Conservation (phyloP, 192 early-diverging fungal species). For the Entrophospora sp. region DNA sequence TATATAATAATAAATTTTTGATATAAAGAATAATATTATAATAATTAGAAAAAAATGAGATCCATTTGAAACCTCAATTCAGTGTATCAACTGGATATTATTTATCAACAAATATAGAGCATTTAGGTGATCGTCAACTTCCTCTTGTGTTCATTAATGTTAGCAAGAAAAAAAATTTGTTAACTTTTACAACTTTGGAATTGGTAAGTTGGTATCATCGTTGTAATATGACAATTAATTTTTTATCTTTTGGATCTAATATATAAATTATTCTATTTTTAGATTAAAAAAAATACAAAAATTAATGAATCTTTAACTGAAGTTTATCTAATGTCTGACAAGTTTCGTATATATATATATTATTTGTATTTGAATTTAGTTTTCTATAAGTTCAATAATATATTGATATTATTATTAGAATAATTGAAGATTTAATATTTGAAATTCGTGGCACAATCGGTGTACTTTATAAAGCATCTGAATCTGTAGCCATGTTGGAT, state of each 20-base stretch:
- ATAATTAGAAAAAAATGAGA: conserved; percentile 40
- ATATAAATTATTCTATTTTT: neutral
- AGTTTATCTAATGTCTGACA: conserved; percentile 73
- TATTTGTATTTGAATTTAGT: neutral
- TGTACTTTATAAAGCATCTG: conserved; percentile 63
- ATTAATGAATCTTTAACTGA: conserved; percentile 76
- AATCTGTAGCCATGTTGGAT: conserved; percentile 72
- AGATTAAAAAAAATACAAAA: conserved; percentile 72
- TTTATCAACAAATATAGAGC: conserved; percentile 37
- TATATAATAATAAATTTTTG: conserved; percentile 29
- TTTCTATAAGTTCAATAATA: neutral
- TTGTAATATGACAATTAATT: neutral
- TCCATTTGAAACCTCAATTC: conserved; percentile 63
- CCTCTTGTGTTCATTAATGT: conserved; percentile 71
- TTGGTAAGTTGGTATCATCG: conserved; percentile 51
- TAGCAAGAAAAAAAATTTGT: conserved; percentile 47
- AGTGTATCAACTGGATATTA: conserved; percentile 53
- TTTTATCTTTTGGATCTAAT: neutral
- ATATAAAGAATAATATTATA: conserved; percentile 30
- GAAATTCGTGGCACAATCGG: conserved; percentile 51
- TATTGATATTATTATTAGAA: conserved; percentile 20
- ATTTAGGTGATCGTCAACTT: conserved; percentile 30
- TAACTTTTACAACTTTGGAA: conserved; percentile 69
- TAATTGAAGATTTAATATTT: conserved; percentile 37
- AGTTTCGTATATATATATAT: too few relatives aligned